Evolutionary conservation across 1,284 basidiomycete species (phyloP).

Genomic region (Trametes hirsuta): DNA sequence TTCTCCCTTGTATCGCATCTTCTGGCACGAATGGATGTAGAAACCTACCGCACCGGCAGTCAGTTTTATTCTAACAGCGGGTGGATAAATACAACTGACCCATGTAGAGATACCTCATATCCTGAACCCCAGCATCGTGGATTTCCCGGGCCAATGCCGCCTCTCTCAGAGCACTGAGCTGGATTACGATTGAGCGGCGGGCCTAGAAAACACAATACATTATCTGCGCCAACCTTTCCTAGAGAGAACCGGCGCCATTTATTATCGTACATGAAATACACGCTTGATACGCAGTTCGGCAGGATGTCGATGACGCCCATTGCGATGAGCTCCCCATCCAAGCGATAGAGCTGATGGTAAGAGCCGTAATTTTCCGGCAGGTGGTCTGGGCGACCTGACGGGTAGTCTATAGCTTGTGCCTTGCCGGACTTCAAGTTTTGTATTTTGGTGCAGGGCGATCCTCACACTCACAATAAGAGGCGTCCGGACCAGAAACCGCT

Average conservation of each 20-base stretch:
- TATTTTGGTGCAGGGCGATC: not conserved
- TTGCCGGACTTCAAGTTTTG: not conserved
- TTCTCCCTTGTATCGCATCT: slow-evolving; percentile 97
- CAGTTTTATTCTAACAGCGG: not conserved
- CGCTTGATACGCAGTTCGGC: slow-evolving; percentile 88
- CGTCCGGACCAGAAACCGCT: slow-evolving; percentile 78
- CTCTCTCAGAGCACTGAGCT: slow-evolving; percentile 87
- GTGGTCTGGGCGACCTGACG: slow-evolving; percentile 46
- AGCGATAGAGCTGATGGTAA: slow-evolving; percentile 84
- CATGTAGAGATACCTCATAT: slow-evolving; percentile 80
- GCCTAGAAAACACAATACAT: too few species aligned
- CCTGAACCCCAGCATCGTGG: slow-evolving; percentile 62
- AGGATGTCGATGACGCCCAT: slow-evolving; percentile 92
- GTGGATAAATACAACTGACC: slow-evolving; percentile 49
- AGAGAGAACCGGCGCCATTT: slow-evolving; percentile 77
- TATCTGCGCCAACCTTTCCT: slow-evolving; percentile 66
- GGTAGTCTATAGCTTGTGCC: slow-evolving; percentile 63
- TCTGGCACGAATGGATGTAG: slow-evolving; percentile 90
- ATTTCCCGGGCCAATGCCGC: slow-evolving; percentile 75
- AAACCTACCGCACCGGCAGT: slow-evolving; percentile 60
- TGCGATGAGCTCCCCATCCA: slow-evolving; percentile 84
- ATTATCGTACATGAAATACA: slow-evolving; percentile 94
- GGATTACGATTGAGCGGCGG: not conserved
- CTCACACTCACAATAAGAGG: slow-evolving; percentile 64
- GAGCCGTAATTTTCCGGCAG: slow-evolving; percentile 81